These are phyloP conservation scores for Zhuliangozyma blackwelliae DNA, from an alignment of 1,139 yeast species.

Conservation along the genomic window DNA sequence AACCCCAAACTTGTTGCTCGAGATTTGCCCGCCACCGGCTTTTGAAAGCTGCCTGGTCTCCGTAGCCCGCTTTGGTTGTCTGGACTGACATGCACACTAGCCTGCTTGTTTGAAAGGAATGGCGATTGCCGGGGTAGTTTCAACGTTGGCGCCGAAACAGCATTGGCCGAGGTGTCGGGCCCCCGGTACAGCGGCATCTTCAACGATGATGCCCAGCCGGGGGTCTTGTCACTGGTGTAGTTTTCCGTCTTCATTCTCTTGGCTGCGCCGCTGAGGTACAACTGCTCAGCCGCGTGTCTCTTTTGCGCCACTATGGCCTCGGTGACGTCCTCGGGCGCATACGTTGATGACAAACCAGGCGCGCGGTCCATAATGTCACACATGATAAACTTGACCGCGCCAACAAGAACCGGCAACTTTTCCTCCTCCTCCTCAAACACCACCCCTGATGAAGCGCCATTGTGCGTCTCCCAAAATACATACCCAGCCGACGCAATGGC, in stretches of 20 bases:
- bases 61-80: slow-evolving; percentile 24
- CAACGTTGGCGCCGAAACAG: slow-evolving; percentile 12
- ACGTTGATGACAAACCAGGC: slow-evolving; percentile 1
- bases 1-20: slow-evolving; percentile 24
- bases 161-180: too few relatives aligned
- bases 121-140: slow-evolving; percentile 27
- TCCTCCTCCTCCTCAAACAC: slow-evolving; percentile 18
- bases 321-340: too few relatives aligned
- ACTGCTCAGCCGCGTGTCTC: too few relatives aligned
- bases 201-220: slow-evolving; percentile 12
- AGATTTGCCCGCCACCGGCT: slow-evolving; percentile 19
- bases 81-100: neutral
- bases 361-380: slow-evolving; percentile 12
- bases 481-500: slow-evolving; percentile 36
- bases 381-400: slow-evolving; percentile 23
- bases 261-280: too few relatives aligned
- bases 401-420: slow-evolving; percentile 13
- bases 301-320: too few relatives aligned
- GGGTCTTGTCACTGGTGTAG: neutral
- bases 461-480: slow-evolving; percentile 19
- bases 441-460: slow-evolving; percentile 29
- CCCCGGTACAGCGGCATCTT: slow-evolving; percentile 16
- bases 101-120: slow-evolving; percentile 29
- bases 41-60: slow-evolving; percentile 52
- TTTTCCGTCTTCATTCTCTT: neutral